These are phyloP conservation scores for Prunus mongolica DNA, from an alignment of 306 rosid genomes.

Conservation along the genomic window DNA sequence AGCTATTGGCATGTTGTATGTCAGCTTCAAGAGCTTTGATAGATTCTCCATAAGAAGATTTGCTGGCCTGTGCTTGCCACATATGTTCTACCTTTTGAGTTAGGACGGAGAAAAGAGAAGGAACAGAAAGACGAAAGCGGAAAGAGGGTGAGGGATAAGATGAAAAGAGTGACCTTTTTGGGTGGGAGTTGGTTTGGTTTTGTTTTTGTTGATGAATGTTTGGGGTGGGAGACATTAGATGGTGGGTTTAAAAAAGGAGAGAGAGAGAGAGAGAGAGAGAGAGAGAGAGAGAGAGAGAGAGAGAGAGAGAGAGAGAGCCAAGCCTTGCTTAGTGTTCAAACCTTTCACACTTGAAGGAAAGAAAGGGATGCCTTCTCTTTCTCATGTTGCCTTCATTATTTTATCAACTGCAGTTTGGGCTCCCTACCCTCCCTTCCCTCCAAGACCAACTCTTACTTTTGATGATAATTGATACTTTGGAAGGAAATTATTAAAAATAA, in stretches of 20 bases:
- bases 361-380: constrained; percentile 54
- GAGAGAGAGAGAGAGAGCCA: not conserved
- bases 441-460: constrained; percentile 15
- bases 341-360: constrained; percentile 41
- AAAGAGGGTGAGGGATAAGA: constrained; percentile 6
- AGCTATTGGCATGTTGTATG: constrained; percentile 58
- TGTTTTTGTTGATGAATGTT: constrained; percentile 10
- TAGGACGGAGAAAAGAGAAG: constrained; percentile 2
- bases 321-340: constrained; percentile 43
- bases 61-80: constrained; percentile 47
- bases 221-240: constrained; percentile 11
- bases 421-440: not conserved
- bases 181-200: constrained; percentile 7
- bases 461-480: constrained; percentile 1
- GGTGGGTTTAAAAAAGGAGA: constrained; percentile 20
- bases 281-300: not conserved
- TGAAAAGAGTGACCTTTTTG: constrained; percentile 18
- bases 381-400: constrained; percentile 23
- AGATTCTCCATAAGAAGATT: constrained; percentile 53
- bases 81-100: constrained; percentile 27
- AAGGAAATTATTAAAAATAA: too few species aligned
- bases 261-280: constrained; percentile 1
- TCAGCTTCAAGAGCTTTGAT: constrained; percentile 67
- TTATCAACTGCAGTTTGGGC: not conserved
- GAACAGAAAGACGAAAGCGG: not conserved